Evolutionary conservation across 805 yeast species (phyloP).

Genomic region (Cyberlindnera nakhonratchasimensis): DNA sequence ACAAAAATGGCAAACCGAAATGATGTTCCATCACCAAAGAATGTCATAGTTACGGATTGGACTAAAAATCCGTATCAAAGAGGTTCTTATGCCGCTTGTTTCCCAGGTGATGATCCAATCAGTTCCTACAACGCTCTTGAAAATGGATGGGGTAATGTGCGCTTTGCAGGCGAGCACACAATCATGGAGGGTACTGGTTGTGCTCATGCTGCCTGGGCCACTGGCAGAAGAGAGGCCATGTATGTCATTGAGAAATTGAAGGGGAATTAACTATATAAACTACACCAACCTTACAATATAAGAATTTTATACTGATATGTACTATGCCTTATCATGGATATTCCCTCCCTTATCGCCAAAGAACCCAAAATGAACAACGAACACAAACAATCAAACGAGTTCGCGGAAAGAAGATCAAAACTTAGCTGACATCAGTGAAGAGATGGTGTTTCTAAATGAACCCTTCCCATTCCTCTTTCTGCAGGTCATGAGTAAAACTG

Average conservation of each 20-base stretch:
- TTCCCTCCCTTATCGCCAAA: too few species aligned
- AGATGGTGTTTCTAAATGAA: too few species aligned
- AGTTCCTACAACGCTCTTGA: constrained; percentile 58
- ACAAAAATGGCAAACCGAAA: constrained; percentile 12
- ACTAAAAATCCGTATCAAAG: constrained; percentile 70
- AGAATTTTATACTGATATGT: background rate
- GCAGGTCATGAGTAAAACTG: constrained; percentile 1
- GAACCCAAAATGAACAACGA: too few species aligned
- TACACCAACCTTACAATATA: too few species aligned
- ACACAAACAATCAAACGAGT: too few species aligned
- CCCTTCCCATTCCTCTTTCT: too few species aligned
- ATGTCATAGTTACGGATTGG: constrained; percentile 64
- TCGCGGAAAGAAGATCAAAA: too few species aligned
- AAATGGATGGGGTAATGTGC: constrained; percentile 52
- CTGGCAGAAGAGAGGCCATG: constrained; percentile 60
- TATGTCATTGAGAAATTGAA: constrained; percentile 25
- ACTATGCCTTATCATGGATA: too few species aligned
- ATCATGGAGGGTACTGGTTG: constrained; percentile 86
- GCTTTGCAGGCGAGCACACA: constrained; percentile 94
- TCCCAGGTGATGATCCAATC: constrained; percentile 66
- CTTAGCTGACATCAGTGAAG: too few species aligned
- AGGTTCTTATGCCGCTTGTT: constrained; percentile 79
- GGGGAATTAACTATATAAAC: background rate
- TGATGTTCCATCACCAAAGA: constrained; percentile 36
- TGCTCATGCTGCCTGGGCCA: constrained; percentile 84